phyloP scores from a whole-genome alignment of 495 filamentous ascomycete species.

The Penicillium flavigenum region DNA sequence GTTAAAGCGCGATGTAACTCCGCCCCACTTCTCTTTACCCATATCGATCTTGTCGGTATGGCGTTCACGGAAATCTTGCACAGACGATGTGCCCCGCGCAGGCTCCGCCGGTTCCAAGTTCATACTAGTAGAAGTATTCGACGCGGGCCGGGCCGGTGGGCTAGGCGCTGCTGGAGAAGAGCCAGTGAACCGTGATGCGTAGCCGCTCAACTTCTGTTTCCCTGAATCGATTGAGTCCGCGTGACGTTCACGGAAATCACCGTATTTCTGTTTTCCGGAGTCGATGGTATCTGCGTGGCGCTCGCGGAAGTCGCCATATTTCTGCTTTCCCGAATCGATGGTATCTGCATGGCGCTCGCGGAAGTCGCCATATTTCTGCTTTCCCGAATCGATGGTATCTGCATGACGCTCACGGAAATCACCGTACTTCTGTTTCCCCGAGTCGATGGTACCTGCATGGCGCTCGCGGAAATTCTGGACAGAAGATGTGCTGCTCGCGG shows the following conservation, averaged over 20 bases:
- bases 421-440: slow-evolving; percentile 59
- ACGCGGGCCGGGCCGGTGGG: slow-evolving; percentile 8
- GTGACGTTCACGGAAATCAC: slow-evolving; percentile 11
- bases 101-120: slow-evolving; percentile 14
- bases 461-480: slow-evolving; percentile 64
- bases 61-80: slow-evolving; percentile 64
- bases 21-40: slow-evolving; percentile 60
- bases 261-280: slow-evolving; percentile 5
- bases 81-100: slow-evolving; percentile 12
- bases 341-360: slow-evolving; percentile 8
- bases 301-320: slow-evolving; percentile 8
- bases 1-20: slow-evolving; percentile 41
- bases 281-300: slow-evolving; percentile 8
- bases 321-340: background rate
- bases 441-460: slow-evolving; percentile 70
- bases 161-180: slow-evolving; percentile 34
- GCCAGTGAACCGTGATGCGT: slow-evolving; percentile 5
- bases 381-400: slow-evolving; percentile 66
- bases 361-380: slow-evolving; percentile 61
- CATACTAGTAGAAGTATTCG: slow-evolving; percentile 9
- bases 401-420: slow-evolving; percentile 62
- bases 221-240: slow-evolving; percentile 6
- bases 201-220: slow-evolving; percentile 7
- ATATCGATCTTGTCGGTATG: slow-evolving; percentile 70
- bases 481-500: slow-evolving; percentile 38